Conservation (phyloP, 441 rosid genomes). For the Pelargonium fulgidum region DNA sequence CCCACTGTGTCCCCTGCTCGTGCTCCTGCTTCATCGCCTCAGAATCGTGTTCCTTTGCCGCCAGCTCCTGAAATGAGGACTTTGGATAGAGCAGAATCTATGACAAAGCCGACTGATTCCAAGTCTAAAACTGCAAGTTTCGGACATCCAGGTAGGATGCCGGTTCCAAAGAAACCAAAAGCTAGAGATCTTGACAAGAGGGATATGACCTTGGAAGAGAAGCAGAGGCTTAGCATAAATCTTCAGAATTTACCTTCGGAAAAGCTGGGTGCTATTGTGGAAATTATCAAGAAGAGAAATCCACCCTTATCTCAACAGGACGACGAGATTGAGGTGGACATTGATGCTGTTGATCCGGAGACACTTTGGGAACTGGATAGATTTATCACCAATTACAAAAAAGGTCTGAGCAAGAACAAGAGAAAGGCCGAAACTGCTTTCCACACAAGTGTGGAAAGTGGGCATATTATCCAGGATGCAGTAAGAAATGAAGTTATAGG, state of each 20-base stretch:
- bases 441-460: slow-evolving; percentile 65
- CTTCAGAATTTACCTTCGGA: slow-evolving; percentile 87
- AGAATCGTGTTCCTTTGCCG: too few relatives aligned
- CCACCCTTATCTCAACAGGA: slow-evolving; percentile 68
- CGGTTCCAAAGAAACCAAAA: slow-evolving; percentile 90
- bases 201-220: slow-evolving; percentile 98
- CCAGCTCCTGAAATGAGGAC: slow-evolving; percentile 52
- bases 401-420: slow-evolving; percentile 89
- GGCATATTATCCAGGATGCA: slow-evolving; percentile 29
- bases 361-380: slow-evolving; percentile 98
- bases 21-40: too few relatives aligned
- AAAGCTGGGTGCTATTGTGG: slow-evolving; percentile 84
- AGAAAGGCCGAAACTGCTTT: slow-evolving; percentile 86
- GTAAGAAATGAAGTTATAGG: slow-evolving; percentile 39
- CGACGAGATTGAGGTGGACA: slow-evolving; percentile 96
- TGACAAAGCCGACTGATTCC: slow-evolving; percentile 34
- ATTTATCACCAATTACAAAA: slow-evolving; percentile 87
- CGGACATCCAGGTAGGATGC: slow-evolving; percentile 77
- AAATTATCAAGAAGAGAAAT: slow-evolving; percentile 86
- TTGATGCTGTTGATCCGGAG: slow-evolving; percentile 95
- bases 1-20: too few relatives aligned
- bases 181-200: slow-evolving; percentile 95
- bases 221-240: slow-evolving; percentile 85
- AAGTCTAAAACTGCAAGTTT: slow-evolving; percentile 41
- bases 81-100: slow-evolving; percentile 68